These are phyloP conservation scores for Hyphopichia wangnamkhiaoensis DNA, from an alignment of 1,139 yeast genomes.

Conservation along the genomic window DNA sequence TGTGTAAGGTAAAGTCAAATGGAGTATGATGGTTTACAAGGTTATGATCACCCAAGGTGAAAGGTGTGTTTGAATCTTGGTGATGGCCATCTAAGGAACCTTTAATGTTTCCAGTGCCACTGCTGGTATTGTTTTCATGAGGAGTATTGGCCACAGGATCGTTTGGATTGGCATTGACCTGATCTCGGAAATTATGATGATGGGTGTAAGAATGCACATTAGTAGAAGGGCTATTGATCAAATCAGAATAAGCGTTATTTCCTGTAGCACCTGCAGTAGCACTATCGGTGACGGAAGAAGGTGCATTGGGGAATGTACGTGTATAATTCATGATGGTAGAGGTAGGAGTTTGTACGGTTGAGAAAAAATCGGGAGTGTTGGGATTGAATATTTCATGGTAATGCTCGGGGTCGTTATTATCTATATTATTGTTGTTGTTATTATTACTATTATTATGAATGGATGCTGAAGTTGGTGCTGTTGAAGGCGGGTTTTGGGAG, in stretches of 20 bases:
- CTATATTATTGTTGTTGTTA: slow-evolving; percentile 5
- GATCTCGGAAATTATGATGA: too few species aligned
- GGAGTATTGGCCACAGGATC: not conserved
- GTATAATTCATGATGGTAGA: slow-evolving; percentile 9
- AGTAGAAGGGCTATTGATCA: slow-evolving; percentile 20
- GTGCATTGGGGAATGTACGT: slow-evolving; percentile 2
- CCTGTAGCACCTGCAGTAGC: slow-evolving; percentile 2
- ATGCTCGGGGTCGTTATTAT: not conserved
- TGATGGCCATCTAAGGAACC: not conserved
- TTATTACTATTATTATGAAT: slow-evolving; percentile 4
- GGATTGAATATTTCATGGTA: slow-evolving; percentile 24
- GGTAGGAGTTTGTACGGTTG: slow-evolving; percentile 24
- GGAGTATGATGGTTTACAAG: slow-evolving; percentile 1
- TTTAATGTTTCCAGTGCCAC: too few species aligned
- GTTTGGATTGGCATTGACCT: not conserved
- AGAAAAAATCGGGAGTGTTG: slow-evolving; percentile 34
- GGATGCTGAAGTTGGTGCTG: slow-evolving; percentile 5
- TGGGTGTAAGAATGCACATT: slow-evolving; percentile 18
- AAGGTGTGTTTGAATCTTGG: not conserved
- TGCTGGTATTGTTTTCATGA: not conserved
- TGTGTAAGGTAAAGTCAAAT: slow-evolving; percentile 3
- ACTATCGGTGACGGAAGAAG: not conserved
- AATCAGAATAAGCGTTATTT: slow-evolving; percentile 5
- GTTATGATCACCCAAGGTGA: not conserved
- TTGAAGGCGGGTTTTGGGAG: not conserved